phyloP scores from a whole-genome alignment of 2,329 filamentous ascomycete species.

The Cercospora zeae-maydis region DNA sequence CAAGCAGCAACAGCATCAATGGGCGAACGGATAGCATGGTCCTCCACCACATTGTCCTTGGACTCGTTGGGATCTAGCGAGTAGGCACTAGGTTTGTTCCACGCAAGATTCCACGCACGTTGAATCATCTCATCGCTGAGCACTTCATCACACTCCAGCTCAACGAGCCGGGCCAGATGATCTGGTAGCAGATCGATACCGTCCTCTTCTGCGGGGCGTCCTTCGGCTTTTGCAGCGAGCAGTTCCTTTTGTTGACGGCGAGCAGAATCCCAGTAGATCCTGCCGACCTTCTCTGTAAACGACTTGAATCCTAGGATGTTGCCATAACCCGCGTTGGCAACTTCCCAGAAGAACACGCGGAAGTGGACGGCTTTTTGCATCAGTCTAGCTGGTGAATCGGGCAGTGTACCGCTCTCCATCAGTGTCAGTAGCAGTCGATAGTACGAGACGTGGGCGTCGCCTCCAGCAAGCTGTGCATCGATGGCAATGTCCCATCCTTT shows the following conservation, averaged over 20 bases:
- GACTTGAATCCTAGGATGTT: slow-evolving; percentile 63
- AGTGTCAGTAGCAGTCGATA: slow-evolving; percentile 81
- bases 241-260: slow-evolving; percentile 56
- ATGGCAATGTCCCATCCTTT: slow-evolving; percentile 93
- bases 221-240: slow-evolving; percentile 27
- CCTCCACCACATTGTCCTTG: slow-evolving; percentile 80
- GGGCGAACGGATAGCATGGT: slow-evolving; percentile 77
- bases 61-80: slow-evolving; percentile 64
- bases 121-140: slow-evolving; percentile 74
- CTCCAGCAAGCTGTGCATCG: slow-evolving; percentile 86
- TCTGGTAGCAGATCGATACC: slow-evolving; percentile 67
- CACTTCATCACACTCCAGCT: slow-evolving; percentile 77
- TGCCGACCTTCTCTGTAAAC: slow-evolving; percentile 69
- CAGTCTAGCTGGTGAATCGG: slow-evolving; percentile 73
- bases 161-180: slow-evolving; percentile 70
- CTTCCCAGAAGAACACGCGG: slow-evolving; percentile 81
- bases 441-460: slow-evolving; percentile 84
- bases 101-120: slow-evolving; percentile 83
- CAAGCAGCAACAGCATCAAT: slow-evolving; percentile 88
- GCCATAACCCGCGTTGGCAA: slow-evolving; percentile 62
- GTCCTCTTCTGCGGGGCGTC: slow-evolving; percentile 38
- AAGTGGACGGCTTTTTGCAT: slow-evolving; percentile 93
- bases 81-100: slow-evolving; percentile 73
- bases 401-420: slow-evolving; percentile 81
- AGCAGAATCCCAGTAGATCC: slow-evolving; percentile 77